Evolutionary conservation across 1,284 basidiomycete species (phyloP).

Genomic region (Kalmanozyma brasiliensis): DNA sequence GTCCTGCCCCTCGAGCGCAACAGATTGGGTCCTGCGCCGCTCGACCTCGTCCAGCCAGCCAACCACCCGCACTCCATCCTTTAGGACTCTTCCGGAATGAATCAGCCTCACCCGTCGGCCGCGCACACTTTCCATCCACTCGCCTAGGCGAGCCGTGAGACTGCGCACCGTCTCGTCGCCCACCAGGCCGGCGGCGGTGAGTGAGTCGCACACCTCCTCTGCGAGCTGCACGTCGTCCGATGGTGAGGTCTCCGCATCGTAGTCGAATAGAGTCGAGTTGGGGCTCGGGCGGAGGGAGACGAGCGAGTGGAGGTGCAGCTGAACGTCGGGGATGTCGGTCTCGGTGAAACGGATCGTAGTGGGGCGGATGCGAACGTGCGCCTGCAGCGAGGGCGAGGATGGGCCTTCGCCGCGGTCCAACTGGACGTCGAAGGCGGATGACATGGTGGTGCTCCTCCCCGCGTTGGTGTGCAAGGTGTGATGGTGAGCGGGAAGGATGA

Average conservation of each 20-base stretch:
- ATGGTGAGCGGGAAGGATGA: background rate
- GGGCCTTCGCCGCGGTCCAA: slow-evolving; percentile 15
- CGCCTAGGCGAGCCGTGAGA: slow-evolving; percentile 16
- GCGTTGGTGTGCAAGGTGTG: no score
- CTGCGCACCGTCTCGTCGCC: slow-evolving; percentile 22
- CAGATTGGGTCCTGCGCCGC: slow-evolving; percentile 7
- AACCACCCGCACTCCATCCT: slow-evolving; percentile 46
- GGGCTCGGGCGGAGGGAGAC: background rate
- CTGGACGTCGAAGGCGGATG: slow-evolving; percentile 2
- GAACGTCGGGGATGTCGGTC: slow-evolving; percentile 28
- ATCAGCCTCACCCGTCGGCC: slow-evolving; percentile 42
- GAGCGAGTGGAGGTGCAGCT: slow-evolving; percentile 15
- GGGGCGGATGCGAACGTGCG: slow-evolving; percentile 24
- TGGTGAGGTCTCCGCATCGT: background rate
- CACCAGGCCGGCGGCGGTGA: slow-evolving; percentile 12
- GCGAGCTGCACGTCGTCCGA: background rate
- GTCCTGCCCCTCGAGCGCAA: slow-evolving; percentile 18
- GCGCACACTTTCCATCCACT: background rate
- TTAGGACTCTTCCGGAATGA: slow-evolving; percentile 47
- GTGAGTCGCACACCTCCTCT: background rate
- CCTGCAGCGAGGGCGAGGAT: slow-evolving; percentile 1
- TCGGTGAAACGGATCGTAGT: slow-evolving; percentile 45
- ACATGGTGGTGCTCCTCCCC: no score
- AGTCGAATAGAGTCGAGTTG: background rate
- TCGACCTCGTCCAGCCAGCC: slow-evolving; percentile 49